phyloP scores from a whole-genome alignment of 1,139 yeast genomes.

The Candida tetrigidarum region DNA sequence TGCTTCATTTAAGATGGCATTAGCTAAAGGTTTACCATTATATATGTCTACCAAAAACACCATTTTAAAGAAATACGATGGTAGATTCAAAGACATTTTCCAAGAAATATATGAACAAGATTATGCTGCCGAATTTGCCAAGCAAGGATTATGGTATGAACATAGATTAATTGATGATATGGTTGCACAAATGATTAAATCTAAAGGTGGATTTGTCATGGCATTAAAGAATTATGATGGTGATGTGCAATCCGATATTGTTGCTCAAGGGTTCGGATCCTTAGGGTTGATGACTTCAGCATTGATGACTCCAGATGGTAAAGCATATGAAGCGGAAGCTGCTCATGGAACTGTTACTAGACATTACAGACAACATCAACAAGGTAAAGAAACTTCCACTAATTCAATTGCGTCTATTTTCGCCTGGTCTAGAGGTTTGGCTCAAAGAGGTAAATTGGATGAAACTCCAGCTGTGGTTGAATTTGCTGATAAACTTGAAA shows the following conservation, averaged over 20 bases:
- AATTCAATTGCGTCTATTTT: slow-evolving; percentile 85
- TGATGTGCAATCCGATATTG: slow-evolving; percentile 84
- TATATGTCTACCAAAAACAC: slow-evolving; percentile 81
- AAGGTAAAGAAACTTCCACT: slow-evolving; percentile 83
- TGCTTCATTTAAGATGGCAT: slow-evolving; percentile 76
- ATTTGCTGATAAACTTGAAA: slow-evolving; percentile 68
- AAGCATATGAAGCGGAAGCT: slow-evolving; percentile 82
- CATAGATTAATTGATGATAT: slow-evolving; percentile 85
- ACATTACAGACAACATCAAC: slow-evolving; percentile 84
- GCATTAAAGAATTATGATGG: slow-evolving; percentile 88
- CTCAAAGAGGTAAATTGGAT: slow-evolving; percentile 81
- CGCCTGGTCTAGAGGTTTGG: slow-evolving; percentile 86
- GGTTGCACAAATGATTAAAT: slow-evolving; percentile 89
- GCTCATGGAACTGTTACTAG: slow-evolving; percentile 90
- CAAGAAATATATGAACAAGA: slow-evolving; percentile 63
- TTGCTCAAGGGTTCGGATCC: slow-evolving; percentile 87
- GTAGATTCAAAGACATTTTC: slow-evolving; percentile 80
- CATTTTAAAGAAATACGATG: slow-evolving; percentile 80
- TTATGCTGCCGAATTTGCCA: slow-evolving; percentile 62
- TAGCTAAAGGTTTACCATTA: slow-evolving; percentile 65
- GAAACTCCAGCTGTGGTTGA: slow-evolving; percentile 69
- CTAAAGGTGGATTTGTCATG: slow-evolving; percentile 82
- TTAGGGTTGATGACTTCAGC: slow-evolving; percentile 85
- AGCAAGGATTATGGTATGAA: slow-evolving; percentile 75
- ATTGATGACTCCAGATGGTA: slow-evolving; percentile 84